A percentile compares a stretch with the other conserved stretches of the same genome.
These are phyloP conservation scores for Syncephalastrum monosporum DNA, from an alignment of 371 early-diverging fungal species.

Conservation along the genomic window DNA sequence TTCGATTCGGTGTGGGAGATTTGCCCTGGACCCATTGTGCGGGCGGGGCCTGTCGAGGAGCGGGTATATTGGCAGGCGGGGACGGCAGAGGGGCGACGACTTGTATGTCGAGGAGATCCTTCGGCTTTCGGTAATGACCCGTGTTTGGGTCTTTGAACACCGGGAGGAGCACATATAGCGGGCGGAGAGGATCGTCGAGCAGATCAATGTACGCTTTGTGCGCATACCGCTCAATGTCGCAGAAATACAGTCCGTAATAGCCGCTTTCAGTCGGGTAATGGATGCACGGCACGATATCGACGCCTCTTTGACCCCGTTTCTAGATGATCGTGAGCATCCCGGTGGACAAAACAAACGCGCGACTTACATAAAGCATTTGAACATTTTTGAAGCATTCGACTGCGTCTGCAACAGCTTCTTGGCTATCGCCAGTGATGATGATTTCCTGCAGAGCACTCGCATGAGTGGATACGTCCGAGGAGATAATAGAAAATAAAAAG, in stretches of 20 bases:
- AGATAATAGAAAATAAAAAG: neutral
- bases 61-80: neutral
- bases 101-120: constrained; percentile 19
- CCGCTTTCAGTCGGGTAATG: constrained; percentile 33
- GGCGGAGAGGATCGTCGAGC: constrained; percentile 9
- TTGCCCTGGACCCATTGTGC: neutral
- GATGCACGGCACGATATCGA: constrained; percentile 25
- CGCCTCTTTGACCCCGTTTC: constrained; percentile 23
- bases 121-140: constrained; percentile 25
- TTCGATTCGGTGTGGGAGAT: neutral
- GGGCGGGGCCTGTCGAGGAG: neutral
- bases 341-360: neutral
- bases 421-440: constrained; percentile 16
- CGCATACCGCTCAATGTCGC: constrained; percentile 21
- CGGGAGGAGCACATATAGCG: constrained; percentile 33
- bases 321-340: neutral
- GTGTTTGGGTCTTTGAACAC: constrained; percentile 26
- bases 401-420: constrained; percentile 27
- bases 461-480: neutral
- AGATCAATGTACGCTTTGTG: constrained; percentile 17
- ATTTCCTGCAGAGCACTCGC: constrained; percentile 18
- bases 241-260: constrained; percentile 32
- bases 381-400: constrained; percentile 27
- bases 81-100: neutral
- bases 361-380: constrained; percentile 35